A percentile compares a stretch with the other conserved stretches of the same genome.
Evolutionary conservation across 192 early-diverging fungal genomes (phyloP).

Genomic region (Mortierella hygrophila): DNA sequence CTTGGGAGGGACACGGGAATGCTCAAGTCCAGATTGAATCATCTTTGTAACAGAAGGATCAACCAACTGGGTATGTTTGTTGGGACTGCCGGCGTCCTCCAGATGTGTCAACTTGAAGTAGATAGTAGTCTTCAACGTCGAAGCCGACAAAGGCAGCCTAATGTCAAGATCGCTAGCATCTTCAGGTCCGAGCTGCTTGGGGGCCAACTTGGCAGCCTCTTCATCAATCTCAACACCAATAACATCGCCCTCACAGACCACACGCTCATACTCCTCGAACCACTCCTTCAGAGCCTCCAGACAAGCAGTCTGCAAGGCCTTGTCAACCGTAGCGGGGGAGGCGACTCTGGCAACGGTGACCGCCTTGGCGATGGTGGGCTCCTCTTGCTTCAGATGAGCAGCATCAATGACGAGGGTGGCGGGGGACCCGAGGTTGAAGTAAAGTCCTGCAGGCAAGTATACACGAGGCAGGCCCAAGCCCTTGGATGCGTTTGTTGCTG

Average conservation of each 20-base stretch:
- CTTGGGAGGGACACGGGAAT: constrained; percentile 67
- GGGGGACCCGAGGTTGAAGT: constrained; percentile 67
- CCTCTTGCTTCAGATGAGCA: constrained; percentile 44
- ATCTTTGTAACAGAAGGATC: constrained; percentile 70
- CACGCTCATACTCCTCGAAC: constrained; percentile 72
- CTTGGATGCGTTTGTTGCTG: background rate
- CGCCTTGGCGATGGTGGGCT: constrained; percentile 66
- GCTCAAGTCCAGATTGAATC: constrained; percentile 73
- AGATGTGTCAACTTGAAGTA: constrained; percentile 56
- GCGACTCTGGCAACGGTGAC: constrained; percentile 78
- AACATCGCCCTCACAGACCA: constrained; percentile 79
- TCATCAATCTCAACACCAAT: constrained; percentile 74
- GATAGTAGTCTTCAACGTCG: constrained; percentile 36
- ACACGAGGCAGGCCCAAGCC: constrained; percentile 42
- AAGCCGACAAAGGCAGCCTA: constrained; percentile 28
- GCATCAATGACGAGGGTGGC: constrained; percentile 34
- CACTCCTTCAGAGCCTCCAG: constrained; percentile 70
- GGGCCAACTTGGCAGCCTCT: constrained; percentile 61
- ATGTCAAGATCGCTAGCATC: constrained; percentile 54
- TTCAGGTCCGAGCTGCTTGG: constrained; percentile 57
- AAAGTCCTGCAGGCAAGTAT: constrained; percentile 67
- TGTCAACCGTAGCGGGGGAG: constrained; percentile 71
- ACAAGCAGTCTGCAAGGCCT: constrained; percentile 66
- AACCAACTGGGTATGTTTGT: constrained; percentile 59
- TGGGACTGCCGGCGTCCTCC: constrained; percentile 32